phyloP scores from a whole-genome alignment of 371 early-diverging fungal genomes.

The Syncephalastrum contaminatum region DNA sequence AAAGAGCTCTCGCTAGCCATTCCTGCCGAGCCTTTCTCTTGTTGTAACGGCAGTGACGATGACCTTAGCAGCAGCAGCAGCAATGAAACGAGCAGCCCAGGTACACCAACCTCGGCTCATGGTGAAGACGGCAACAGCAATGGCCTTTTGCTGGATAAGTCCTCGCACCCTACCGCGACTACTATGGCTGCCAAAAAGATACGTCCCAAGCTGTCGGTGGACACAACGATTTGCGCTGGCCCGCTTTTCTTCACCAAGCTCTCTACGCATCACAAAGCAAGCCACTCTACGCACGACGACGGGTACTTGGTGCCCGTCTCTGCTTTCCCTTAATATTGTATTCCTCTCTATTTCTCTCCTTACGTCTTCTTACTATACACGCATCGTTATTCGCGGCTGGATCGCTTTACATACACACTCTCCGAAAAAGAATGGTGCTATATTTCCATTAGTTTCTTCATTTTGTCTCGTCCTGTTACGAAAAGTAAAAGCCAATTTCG shows the following conservation, averaged over 20 bases:
- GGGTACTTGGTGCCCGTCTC: slow-evolving; percentile 18
- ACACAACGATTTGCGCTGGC: slow-evolving; percentile 20
- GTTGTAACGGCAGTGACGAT: slow-evolving; percentile 7
- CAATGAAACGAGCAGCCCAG: slow-evolving; percentile 12
- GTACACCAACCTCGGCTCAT: slow-evolving; percentile 3
- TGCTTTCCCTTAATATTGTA: slow-evolving; percentile 4
- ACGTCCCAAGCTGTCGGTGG: slow-evolving; percentile 17
- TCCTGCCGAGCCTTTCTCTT: slow-evolving; percentile 4
- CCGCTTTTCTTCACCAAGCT: slow-evolving; percentile 22
- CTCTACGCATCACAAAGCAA: slow-evolving; percentile 14
- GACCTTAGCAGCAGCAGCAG: slow-evolving; percentile 6
- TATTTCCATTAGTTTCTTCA: too few species aligned
- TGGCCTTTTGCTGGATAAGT: background rate
- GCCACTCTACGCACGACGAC: slow-evolving; percentile 10
- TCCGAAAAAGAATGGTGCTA: too few species aligned
- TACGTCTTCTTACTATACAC: too few species aligned
- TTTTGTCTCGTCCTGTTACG: too few species aligned
- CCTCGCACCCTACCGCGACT: background rate
- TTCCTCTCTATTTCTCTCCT: too few species aligned
- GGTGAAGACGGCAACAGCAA: slow-evolving; percentile 1
- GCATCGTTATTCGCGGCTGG: too few species aligned
- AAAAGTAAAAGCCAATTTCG: too few species aligned
- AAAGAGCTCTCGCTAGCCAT: slow-evolving; percentile 16
- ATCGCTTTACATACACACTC: too few species aligned
- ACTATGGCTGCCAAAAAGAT: background rate